Percentiles rank a stretch among this genome's conserved stretches.
These are phyloP conservation scores for Grosmannia huntii DNA, from an alignment of 2,329 filamentous ascomycete species.

Conservation along the genomic window DNA sequence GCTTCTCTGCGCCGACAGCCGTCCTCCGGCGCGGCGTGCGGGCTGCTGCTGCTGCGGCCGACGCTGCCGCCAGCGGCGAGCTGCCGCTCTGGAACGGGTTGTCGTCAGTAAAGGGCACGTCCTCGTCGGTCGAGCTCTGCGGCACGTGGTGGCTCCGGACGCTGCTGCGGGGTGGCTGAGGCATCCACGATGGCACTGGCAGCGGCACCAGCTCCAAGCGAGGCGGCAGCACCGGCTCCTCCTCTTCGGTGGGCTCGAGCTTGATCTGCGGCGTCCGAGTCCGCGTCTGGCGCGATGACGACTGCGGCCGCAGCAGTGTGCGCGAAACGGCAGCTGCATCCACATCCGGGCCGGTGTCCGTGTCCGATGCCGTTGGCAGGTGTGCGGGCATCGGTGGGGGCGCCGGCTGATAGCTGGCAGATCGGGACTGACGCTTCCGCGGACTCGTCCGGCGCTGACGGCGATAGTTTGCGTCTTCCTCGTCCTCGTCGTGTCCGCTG, in stretches of 20 bases:
- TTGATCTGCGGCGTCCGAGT: conserved; percentile 43
- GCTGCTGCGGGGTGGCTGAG: conserved; percentile 28
- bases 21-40: conserved; percentile 3
- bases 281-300: conserved; percentile 35
- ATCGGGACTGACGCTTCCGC: conserved; percentile 41
- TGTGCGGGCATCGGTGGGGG: neutral
- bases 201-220: conserved; percentile 20
- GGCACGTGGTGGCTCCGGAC: conserved; percentile 35
- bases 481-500: conserved; percentile 11
- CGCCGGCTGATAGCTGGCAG: conserved; percentile 35
- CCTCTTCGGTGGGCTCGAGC: conserved; percentile 38
- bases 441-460: conserved; percentile 29
- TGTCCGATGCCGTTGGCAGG: conserved; percentile 36
- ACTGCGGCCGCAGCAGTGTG: neutral
- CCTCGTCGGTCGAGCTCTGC: conserved; percentile 18
- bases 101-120: conserved; percentile 57
- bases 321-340: conserved; percentile 19
- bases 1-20: neutral
- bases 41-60: neutral
- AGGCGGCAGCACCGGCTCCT: conserved; percentile 14
- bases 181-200: conserved; percentile 31
- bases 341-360: conserved; percentile 32
- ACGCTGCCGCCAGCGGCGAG: conserved; percentile 41
- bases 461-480: conserved; percentile 6
- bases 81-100: conserved; percentile 89